Evolutionary conservation across 331 rosid genomes (phyloP), one percentile per base, ranked within the genome.

Genomic region (Ulmus americana): DNA sequence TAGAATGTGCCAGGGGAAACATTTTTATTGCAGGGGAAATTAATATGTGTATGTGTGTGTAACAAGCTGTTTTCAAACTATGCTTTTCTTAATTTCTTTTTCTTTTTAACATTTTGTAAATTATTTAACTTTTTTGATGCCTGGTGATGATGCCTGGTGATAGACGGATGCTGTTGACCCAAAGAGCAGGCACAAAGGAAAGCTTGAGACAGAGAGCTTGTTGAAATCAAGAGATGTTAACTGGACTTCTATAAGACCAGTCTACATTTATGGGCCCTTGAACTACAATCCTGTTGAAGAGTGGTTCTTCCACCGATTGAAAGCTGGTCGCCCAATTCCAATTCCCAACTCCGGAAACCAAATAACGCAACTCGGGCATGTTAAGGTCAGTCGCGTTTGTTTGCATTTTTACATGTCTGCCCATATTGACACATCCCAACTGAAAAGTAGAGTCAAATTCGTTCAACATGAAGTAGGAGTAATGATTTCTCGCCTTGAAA

Each of bases 121-220:
- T 40, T 20, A 54, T 14, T 39, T 28, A 65, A 14, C 68, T 63
- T 10, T 53, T 14, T 18, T 43, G 67, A 61, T 69, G 64, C 61
- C 18, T 70, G 64, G 70, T 76, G 68, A 60, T 66, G 67, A 61
- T 69, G 64, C 61, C 18, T 70, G 64, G 70, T 76, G 68, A 60
- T 66, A 91, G 97, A 44, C 1, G 7, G 96, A 86, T 77, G 89
- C 95, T 67, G 96, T 88, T 73, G 95, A 88, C 77, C 95, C 97
- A 14, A 92, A 89, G 86, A 89, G 98, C 79, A 83, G 98, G 71
- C 98, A 92, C 81, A 92, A 92, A 91, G 98, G 98, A 71, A 92
- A 92, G 90, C 97, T 92, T 43, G 95, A 92, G 81, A 92, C 97
- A 16, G 97, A 92, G 75, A 89, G 73, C 82, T 76, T 92, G 69